Percentiles rank a stretch among this genome's conserved stretches.
phyloP scores from a whole-genome alignment of 805 yeast genomes.

The Saccharomycopsis fodiens region DNA sequence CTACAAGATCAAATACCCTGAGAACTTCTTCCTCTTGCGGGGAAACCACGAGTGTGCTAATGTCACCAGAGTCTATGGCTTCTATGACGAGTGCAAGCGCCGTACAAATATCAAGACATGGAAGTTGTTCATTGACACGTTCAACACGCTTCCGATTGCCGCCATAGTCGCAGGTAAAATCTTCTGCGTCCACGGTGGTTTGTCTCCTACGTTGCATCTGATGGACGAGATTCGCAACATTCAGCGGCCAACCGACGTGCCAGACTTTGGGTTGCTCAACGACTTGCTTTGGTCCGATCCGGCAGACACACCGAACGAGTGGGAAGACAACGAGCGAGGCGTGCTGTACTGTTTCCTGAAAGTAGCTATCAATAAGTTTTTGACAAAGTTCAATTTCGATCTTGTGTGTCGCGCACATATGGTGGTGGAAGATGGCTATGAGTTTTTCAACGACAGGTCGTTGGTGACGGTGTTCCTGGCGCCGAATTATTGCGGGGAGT shows the following conservation, averaged over 20 bases:
- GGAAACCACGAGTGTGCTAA: slow-evolving; percentile 98
- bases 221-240: slow-evolving; percentile 64
- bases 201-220: slow-evolving; percentile 62
- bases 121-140: slow-evolving; percentile 90
- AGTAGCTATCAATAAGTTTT: slow-evolving; percentile 64
- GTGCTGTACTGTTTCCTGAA: slow-evolving; percentile 73
- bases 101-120: slow-evolving; percentile 82
- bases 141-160: slow-evolving; percentile 91
- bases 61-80: slow-evolving; percentile 94
- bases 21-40: slow-evolving; percentile 83
- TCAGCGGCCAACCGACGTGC: slow-evolving; percentile 76
- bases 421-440: slow-evolving; percentile 88
- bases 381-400: slow-evolving; percentile 60
- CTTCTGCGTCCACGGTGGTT: slow-evolving; percentile 82
- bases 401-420: slow-evolving; percentile 77
- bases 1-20: slow-evolving; percentile 94
- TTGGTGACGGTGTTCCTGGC: slow-evolving; percentile 76
- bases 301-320: slow-evolving; percentile 45
- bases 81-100: slow-evolving; percentile 96
- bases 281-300: slow-evolving; percentile 85
- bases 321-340: slow-evolving; percentile 82
- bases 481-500: slow-evolving; percentile 80
- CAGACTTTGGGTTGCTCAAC: slow-evolving; percentile 69
- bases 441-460: slow-evolving; percentile 66
- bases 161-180: slow-evolving; percentile 94